Evolutionary conservation across 371 early-diverging fungal genomes (phyloP), one percentile per base, ranked within the genome.

Genomic region (Rhizopus delemar): DNA sequence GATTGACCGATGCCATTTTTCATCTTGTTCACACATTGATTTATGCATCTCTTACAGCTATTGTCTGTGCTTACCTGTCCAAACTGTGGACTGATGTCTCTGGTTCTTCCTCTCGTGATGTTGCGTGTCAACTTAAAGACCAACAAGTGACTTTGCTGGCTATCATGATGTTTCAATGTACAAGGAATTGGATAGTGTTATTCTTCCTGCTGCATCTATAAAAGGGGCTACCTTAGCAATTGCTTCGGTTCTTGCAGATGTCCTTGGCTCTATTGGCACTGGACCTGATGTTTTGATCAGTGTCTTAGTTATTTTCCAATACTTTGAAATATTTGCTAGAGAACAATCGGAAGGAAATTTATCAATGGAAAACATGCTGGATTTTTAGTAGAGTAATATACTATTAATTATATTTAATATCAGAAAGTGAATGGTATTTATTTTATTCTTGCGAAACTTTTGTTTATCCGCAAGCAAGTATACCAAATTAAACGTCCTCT

Each of bases 211-310:
- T 58, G 91, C 98, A 38, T 90, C 90, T 53, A 91, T 96, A 59
- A 98, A 99, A 67, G 99, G 99, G 51, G 88, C 99, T 34, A 86
- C 92, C 69, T 92, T 99, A 65, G 99, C 98, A 54, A 86, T 92
- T 7, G 84, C 99, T 60, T 92, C 95, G 34, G 91, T 99, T 32
- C 73, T 91, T 57, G 98, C 99, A 50, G 99, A 99, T 82, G 84
- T 99, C 64, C 61, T 82, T 34, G 97, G 96, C 45, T 91, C 90
- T 35, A 90, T 99, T 77, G 99, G 99, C 35, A 95, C 98, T 46
- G 99, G 99, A 36, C 97, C 99, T 39, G 99, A 99, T 87, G 99
- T 99, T 63, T 84, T 99, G 74, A 77, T 99, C 61, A 95, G 98
- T 56, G 99, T 99, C 35, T 98, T 99, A 52, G 99, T 99, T 68